Conservation (phyloP, 306 rosid genomes). For the Casuarina cunninghamiana region DNA sequence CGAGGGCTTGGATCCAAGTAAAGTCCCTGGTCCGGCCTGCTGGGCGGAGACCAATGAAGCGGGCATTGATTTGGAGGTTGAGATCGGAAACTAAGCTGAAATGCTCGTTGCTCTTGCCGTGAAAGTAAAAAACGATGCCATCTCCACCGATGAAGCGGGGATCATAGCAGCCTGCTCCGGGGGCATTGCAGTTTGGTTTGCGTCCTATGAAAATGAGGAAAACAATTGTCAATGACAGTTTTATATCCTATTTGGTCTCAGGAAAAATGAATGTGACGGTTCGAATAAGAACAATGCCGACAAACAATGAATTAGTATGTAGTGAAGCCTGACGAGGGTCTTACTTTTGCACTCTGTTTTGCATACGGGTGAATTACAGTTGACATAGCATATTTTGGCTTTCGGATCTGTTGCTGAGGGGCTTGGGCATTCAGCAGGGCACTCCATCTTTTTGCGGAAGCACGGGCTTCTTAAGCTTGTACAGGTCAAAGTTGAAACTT, state of each 20-base stretch:
- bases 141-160: conserved; percentile 88
- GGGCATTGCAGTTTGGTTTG: conserved; percentile 70
- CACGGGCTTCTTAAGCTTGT: conserved; percentile 40
- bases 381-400: conserved; percentile 67
- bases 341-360: conserved; percentile 71
- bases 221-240: conserved; percentile 4
- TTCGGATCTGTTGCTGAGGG: conserved; percentile 47
- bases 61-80: conserved; percentile 74
- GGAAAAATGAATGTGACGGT: no score
- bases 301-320: not conserved
- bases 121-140: conserved; percentile 81
- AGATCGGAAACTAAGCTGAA: conserved; percentile 66
- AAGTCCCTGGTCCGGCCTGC: conserved; percentile 58
- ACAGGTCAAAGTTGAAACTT: conserved; percentile 27
- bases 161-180: conserved; percentile 82
- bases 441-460: conserved; percentile 38
- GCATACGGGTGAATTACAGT: conserved; percentile 73
- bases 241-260: not conserved
- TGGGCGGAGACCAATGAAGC: conserved; percentile 73
- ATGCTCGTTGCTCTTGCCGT: conserved; percentile 66
- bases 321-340: conserved; percentile 1
- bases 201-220: conserved; percentile 35
- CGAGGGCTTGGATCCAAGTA: conserved; percentile 88
- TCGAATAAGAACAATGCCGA: not conserved
- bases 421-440: conserved; percentile 68